phyloP scores from a whole-genome alignment of 495 filamentous ascomycete species.

The Annulohypoxylon bovei region DNA sequence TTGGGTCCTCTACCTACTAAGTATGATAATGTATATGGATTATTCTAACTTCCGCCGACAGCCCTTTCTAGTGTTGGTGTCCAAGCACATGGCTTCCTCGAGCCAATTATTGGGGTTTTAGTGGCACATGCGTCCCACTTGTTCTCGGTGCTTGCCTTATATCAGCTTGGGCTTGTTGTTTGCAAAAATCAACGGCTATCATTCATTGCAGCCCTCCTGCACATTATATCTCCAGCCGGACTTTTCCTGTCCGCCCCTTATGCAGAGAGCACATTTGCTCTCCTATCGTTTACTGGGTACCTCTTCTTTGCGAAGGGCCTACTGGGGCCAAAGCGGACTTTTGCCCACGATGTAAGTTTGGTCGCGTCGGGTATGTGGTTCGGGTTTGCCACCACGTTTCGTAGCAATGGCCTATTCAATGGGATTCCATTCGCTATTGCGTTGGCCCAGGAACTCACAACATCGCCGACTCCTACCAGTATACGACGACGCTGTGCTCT shows the following conservation, averaged over 20 bases:
- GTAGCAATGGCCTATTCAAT: conserved; percentile 89
- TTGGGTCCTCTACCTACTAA: conserved; percentile 9
- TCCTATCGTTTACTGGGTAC: conserved; percentile 78
- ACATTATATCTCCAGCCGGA: conserved; percentile 87
- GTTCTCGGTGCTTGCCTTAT: conserved; percentile 75
- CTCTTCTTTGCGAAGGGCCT: conserved; percentile 73
- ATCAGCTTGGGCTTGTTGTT: conserved; percentile 62
- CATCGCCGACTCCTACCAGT: conserved; percentile 39
- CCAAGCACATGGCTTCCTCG: conserved; percentile 32
- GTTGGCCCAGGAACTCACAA: conserved; percentile 62
- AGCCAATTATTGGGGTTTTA: conserved; percentile 64
- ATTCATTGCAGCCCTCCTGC: conserved; percentile 73
- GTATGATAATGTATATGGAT: neutral
- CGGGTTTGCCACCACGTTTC: conserved; percentile 75
- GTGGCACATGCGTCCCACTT: conserved; percentile 80
- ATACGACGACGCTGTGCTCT: conserved; percentile 63
- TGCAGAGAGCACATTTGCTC: conserved; percentile 79
- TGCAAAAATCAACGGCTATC: conserved; percentile 63
- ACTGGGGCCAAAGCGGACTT: conserved; percentile 34
- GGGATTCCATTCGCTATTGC: conserved; percentile 66
- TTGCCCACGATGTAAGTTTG: conserved; percentile 54
- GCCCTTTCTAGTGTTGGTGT: conserved; percentile 33
- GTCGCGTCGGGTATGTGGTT: conserved; percentile 73
- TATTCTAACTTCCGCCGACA: conserved; percentile 10
- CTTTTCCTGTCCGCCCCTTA: conserved; percentile 91